phyloP scores from a whole-genome alignment of 2,329 filamentous ascomycete genomes.

The Monilinia aucupariae region DNA sequence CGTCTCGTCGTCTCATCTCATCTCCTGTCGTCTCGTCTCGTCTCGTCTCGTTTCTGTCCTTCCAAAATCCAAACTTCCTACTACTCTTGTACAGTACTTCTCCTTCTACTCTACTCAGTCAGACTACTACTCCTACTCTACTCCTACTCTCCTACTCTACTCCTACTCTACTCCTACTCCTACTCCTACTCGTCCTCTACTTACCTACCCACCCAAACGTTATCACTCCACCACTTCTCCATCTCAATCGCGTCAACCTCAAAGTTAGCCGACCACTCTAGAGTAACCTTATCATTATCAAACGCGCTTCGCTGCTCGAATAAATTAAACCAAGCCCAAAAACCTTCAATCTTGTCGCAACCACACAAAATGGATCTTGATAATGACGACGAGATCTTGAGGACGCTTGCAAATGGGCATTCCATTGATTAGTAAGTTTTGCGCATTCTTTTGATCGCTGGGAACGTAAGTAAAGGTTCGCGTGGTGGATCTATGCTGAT shows the following conservation, averaged over 20 bases:
- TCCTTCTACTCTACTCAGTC: not conserved
- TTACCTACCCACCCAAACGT: too few relatives aligned
- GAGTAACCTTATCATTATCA: not conserved
- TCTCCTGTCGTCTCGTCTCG: too few relatives aligned
- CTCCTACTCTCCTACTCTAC: too few relatives aligned
- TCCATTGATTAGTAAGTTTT: conserved; percentile 50
- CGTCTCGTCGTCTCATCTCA: too few relatives aligned
- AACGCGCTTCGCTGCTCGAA: not conserved
- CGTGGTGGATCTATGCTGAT: conserved; percentile 1
- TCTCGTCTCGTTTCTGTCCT: too few relatives aligned
- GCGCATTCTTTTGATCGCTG: not conserved
- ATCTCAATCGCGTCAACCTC: conserved; percentile 4
- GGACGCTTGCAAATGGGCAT: conserved; percentile 46
- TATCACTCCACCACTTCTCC: not conserved
- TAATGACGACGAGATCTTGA: conserved; percentile 39
- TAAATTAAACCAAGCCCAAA: conserved; percentile 2
- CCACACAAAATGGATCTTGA: conserved; percentile 50
- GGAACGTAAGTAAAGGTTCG: not conserved
- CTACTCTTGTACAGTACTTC: too few relatives aligned
- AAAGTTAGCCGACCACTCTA: not conserved
- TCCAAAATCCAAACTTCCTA: too few relatives aligned
- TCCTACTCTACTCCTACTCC: too few relatives aligned
- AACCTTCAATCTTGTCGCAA: conserved; percentile 28
- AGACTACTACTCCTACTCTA: too few relatives aligned
- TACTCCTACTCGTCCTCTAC: too few relatives aligned